Conservation (phyloP, 2,329 filamentous ascomycete genomes). For the Cordyceps farinosa region DNA sequence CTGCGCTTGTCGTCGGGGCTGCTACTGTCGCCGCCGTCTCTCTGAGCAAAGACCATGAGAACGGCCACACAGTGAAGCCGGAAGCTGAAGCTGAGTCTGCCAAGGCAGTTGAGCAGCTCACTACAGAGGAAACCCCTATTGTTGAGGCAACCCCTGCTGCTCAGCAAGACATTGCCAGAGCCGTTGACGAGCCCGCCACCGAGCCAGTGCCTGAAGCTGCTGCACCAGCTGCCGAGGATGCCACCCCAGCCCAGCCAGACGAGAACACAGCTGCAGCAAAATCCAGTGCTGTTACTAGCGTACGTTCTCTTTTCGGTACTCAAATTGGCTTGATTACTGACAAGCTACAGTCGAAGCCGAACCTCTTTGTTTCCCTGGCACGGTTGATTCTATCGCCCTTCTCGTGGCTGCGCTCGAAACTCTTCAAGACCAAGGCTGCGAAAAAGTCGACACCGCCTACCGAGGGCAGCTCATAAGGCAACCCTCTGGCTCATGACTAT, state of each 20-base stretch:
- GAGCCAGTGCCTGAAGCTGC: not conserved
- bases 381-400: conserved; percentile 16
- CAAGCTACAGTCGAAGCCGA: conserved; percentile 14
- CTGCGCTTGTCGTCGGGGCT: conserved; percentile 1
- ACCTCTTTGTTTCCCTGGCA: conserved; percentile 13
- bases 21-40: not conserved
- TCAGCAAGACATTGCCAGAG: not conserved
- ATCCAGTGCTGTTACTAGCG: conserved; percentile 1
- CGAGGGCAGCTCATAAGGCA: conserved; percentile 14
- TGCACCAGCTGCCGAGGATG: not conserved
- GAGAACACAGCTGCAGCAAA: not conserved
- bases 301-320: not conserved
- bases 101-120: not conserved
- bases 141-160: not conserved
- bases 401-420: conserved; percentile 16
- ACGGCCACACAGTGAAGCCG: not conserved
- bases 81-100: not conserved
- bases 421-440: conserved; percentile 13
- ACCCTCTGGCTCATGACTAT: conserved; percentile 10
- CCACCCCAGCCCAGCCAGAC: not conserved
- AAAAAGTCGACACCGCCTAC: not conserved
- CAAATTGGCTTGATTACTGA: not conserved
- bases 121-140: not conserved
- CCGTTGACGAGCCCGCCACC: not conserved
- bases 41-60: not conserved